Evolutionary conservation across 2,329 filamentous ascomycete species (phyloP), one percentile per base, ranked within the genome.

Genomic region (Metarhizium rileyi): DNA sequence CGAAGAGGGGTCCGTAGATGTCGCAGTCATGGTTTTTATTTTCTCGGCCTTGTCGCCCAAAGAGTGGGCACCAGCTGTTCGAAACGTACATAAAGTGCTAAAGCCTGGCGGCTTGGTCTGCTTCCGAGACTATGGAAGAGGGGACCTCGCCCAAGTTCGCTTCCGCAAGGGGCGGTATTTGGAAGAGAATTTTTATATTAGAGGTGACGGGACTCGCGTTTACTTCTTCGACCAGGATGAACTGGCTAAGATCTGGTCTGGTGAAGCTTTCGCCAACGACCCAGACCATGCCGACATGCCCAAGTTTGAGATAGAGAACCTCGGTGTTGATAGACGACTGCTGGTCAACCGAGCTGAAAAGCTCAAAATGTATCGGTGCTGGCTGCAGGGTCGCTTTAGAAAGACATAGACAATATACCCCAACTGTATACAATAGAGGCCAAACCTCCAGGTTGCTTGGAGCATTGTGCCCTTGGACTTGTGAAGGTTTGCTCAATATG

Each of bases 311-410:
- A 71, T 95, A 44, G 71, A 86, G 50, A 80, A 93, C 44, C 76
- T 97, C 33, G 93, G 85, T 25, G 78, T 91, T 49, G 93, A 98
- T 65, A 83, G 89, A 56, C 82, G 93, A 52, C 77, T 98, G 72
- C 76, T 98, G 49, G 89, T 98, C 50, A 98, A 98, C 66, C 81
- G 93, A 56, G 87, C 90, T 49, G 80, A 84, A 61, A 86, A 90
- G 69, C 74, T 95, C 45, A 98, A 97, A 71, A 98, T 98, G 93
- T 97, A 97, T 68, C 82, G 93, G 53, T 97, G 91, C 72, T 98
- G 93, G 90, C 80, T 94, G 65, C 88, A 94, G 67, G 88, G 86
- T 27, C 80, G 82, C 4, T 94, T 93, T 66, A 80, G 76, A 60
- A 91, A 90, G 70, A 75, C 73, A 70, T 76, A 72, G 63, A 68